Conservation (phyloP, 2,329 filamentous ascomycete species). For the Neobulgaria alba region DNA sequence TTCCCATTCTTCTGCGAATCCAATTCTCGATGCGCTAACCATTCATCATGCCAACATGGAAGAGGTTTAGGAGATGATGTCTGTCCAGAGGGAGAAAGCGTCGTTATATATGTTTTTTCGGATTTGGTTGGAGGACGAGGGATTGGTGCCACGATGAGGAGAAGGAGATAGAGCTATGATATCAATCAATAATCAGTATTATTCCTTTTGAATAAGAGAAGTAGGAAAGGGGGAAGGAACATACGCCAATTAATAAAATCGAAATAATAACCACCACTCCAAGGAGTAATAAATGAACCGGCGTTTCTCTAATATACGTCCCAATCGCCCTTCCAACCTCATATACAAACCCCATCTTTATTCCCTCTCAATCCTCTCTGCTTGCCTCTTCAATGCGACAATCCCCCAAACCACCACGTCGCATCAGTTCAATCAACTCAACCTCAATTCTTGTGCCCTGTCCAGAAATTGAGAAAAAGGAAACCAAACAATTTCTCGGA, state of each 20-base stretch:
- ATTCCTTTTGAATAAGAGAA: background rate
- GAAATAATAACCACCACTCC: background rate
- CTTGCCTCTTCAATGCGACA: no score
- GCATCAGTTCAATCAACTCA: no score
- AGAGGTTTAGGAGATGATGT: conserved; percentile 47
- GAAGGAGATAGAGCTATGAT: conserved; percentile 53
- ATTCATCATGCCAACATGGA: conserved; percentile 82
- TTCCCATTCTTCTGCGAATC: conserved; percentile 30
- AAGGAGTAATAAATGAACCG: background rate
- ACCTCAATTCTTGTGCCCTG: no score
- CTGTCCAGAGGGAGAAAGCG: conserved; percentile 55
- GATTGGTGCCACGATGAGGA: conserved; percentile 70
- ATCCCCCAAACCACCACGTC: no score
- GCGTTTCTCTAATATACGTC: background rate
- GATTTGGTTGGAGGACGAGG: conserved; percentile 66
- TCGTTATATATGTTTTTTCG: conserved; percentile 80
- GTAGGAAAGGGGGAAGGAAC: background rate
- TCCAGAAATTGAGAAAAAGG: no score
- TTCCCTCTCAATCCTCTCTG: background rate
- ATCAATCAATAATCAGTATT: background rate
- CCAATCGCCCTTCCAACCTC: background rate
- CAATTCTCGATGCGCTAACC: conserved; percentile 52
- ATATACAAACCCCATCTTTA: background rate
- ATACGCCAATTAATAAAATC: background rate
- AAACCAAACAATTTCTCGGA: no score